phyloP scores from a whole-genome alignment of 2,329 filamentous ascomycete species.

The Aspergillus sp. region DNA sequence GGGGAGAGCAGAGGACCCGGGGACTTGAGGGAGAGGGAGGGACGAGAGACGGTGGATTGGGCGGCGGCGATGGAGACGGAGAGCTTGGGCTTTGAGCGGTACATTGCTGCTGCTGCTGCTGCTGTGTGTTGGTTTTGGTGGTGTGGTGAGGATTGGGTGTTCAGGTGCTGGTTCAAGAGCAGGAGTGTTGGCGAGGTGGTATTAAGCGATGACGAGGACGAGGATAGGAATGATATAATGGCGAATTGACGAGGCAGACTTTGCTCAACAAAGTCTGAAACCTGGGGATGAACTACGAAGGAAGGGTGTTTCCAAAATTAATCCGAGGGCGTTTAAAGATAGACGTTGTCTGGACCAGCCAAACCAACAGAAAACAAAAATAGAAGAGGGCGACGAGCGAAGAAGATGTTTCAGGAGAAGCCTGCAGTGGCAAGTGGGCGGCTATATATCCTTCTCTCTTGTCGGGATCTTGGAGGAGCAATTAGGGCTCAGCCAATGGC shows the following conservation, averaged over 20 bases:
- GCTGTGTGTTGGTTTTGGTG: slow-evolving; percentile 19
- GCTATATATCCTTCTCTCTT: slow-evolving; percentile 37
- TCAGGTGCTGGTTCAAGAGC: too few species aligned
- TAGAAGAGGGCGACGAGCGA: slow-evolving; percentile 25
- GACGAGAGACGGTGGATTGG: slow-evolving; percentile 31
- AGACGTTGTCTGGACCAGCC: slow-evolving; percentile 45
- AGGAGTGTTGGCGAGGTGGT: not conserved
- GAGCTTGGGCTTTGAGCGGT: slow-evolving; percentile 47
- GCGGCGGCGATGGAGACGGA: slow-evolving; percentile 46
- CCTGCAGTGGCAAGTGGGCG: slow-evolving; percentile 24
- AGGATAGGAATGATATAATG: not conserved
- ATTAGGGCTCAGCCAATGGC: not conserved
- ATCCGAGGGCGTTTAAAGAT: slow-evolving; percentile 20
- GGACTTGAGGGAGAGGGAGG: slow-evolving; percentile 42
- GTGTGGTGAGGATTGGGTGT: not conserved
- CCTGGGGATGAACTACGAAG: not conserved
- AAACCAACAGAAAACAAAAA: slow-evolving; percentile 33
- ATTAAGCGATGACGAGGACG: slow-evolving; percentile 11
- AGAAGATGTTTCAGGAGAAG: slow-evolving; percentile 30
- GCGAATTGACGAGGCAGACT: slow-evolving; percentile 17
- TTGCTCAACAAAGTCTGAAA: slow-evolving; percentile 40
- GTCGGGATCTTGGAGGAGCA: too few species aligned
- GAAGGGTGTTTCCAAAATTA: slow-evolving; percentile 17
- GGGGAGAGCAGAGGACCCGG: slow-evolving; percentile 34
- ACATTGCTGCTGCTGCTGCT: slow-evolving; percentile 30